These are phyloP conservation scores for Clonostachys rosea DNA, from an alignment of 2,329 filamentous ascomycete genomes.

Conservation along the genomic window DNA sequence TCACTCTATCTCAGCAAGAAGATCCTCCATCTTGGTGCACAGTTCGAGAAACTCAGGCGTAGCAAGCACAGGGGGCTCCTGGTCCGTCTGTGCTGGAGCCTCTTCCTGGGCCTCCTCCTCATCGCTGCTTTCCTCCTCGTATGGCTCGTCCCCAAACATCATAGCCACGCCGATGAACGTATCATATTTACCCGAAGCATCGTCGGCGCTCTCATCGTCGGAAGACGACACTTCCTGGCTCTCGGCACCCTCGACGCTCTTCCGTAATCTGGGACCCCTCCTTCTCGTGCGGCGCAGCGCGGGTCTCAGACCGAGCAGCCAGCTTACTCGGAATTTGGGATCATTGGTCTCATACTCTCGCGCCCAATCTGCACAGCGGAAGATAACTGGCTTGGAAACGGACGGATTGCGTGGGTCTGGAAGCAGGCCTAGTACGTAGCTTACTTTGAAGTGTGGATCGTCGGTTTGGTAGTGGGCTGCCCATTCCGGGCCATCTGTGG, in stretches of 20 bases:
- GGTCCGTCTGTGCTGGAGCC: not conserved
- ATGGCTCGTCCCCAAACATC: constrained; percentile 2
- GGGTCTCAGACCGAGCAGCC: constrained; percentile 2
- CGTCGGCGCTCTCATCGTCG: not conserved
- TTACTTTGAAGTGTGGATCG: constrained; percentile 2
- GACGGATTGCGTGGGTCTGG: constrained; percentile 1
- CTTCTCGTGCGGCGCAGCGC: constrained; percentile 7
- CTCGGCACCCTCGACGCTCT: constrained; percentile 4
- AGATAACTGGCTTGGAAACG: constrained; percentile 7
- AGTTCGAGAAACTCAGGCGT: constrained; percentile 17
- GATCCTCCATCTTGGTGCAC: constrained; percentile 15
- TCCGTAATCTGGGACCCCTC: constrained; percentile 1
- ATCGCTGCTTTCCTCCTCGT: constrained; percentile 7
- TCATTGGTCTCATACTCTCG: not conserved
- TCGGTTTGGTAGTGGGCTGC: not conserved
- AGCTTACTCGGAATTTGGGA: constrained; percentile 2
- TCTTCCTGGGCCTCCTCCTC: not conserved
- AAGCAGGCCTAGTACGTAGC: constrained; percentile 2
- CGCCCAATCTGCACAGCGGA: not conserved
- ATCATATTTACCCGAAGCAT: not conserved
- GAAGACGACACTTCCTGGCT: not conserved
- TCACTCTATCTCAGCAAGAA: constrained; percentile 22
- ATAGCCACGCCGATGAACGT: not conserved
- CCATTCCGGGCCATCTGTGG: not conserved
- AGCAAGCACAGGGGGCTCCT: constrained; percentile 10